A percentile compares a stretch with the other conserved stretches of the same genome.
These are phyloP conservation scores for Lepidopterella palustris DNA, from an alignment of 495 filamentous ascomycete species.

Conservation along the genomic window DNA sequence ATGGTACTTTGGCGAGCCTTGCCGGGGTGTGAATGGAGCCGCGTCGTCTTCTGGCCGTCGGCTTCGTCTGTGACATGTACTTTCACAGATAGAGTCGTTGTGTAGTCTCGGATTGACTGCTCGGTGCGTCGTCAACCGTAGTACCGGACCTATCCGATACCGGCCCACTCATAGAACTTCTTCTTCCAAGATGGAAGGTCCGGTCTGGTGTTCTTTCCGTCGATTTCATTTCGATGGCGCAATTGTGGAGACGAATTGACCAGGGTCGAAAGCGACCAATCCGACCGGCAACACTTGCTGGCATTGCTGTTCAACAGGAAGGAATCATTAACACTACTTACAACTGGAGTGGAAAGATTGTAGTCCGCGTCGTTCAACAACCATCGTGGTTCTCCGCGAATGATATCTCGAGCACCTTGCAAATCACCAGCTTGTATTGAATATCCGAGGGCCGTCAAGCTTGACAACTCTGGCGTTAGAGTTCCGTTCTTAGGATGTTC, in stretches of 20 bases:
- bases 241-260: background rate
- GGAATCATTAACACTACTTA: slow-evolving; percentile 37
- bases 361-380: slow-evolving; percentile 77
- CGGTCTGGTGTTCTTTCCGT: too few relatives aligned
- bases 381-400: slow-evolving; percentile 58
- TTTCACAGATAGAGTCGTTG: slow-evolving; percentile 26
- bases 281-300: background rate
- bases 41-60: slow-evolving; percentile 14
- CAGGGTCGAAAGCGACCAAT: background rate
- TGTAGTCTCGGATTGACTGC: slow-evolving; percentile 12
- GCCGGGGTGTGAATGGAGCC: slow-evolving; percentile 19
- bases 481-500: slow-evolving; percentile 59
- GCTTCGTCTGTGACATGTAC: slow-evolving; percentile 7
- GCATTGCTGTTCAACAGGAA: slow-evolving; percentile 16
- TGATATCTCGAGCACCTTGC: slow-evolving; percentile 54
- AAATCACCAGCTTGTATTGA: slow-evolving; percentile 70
- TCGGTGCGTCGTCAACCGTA: slow-evolving; percentile 5
- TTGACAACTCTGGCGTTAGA: slow-evolving; percentile 42
- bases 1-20: slow-evolving; percentile 22
- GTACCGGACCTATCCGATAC: slow-evolving; percentile 22
- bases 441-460: slow-evolving; percentile 71
- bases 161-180: slow-evolving; percentile 2
- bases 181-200: background rate
- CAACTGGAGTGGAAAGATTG: slow-evolving; percentile 80
- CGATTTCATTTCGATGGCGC: background rate